phyloP scores from a whole-genome alignment of 345 rosid species.

The Rhodomyrtus tomentosa region DNA sequence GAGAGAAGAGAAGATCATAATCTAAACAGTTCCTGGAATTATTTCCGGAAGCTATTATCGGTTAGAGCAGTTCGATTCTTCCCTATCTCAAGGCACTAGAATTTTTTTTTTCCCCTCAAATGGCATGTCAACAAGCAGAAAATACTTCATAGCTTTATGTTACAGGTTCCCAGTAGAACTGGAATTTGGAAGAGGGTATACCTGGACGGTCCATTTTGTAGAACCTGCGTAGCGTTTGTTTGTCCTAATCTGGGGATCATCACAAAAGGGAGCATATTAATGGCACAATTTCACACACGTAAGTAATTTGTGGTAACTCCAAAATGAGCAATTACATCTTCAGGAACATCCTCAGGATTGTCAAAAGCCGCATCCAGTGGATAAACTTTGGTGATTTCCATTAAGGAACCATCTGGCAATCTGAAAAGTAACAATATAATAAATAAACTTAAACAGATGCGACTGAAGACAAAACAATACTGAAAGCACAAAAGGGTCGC shows the following conservation, averaged over 20 bases:
- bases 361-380: constrained; percentile 63
- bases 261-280: not conserved
- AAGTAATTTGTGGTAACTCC: not conserved
- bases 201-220: constrained; percentile 57
- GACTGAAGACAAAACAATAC: not conserved
- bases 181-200: not conserved
- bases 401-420: constrained; percentile 59
- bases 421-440: constrained; percentile 12
- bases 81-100: not conserved
- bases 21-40: not conserved
- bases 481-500: not conserved
- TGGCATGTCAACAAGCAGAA: not conserved
- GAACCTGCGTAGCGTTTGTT: constrained; percentile 56
- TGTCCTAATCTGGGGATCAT: constrained; percentile 30
- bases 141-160: not conserved
- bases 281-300: not conserved
- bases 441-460: not conserved
- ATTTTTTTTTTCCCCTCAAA: not conserved
- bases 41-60: not conserved
- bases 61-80: not conserved
- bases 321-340: constrained; percentile 28
- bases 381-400: constrained; percentile 53
- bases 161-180: not conserved
- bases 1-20: not conserved
- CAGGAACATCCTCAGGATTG: constrained; percentile 46